Conservation (phyloP, 805 yeast species). For the Teunomyces funiuensis region DNA sequence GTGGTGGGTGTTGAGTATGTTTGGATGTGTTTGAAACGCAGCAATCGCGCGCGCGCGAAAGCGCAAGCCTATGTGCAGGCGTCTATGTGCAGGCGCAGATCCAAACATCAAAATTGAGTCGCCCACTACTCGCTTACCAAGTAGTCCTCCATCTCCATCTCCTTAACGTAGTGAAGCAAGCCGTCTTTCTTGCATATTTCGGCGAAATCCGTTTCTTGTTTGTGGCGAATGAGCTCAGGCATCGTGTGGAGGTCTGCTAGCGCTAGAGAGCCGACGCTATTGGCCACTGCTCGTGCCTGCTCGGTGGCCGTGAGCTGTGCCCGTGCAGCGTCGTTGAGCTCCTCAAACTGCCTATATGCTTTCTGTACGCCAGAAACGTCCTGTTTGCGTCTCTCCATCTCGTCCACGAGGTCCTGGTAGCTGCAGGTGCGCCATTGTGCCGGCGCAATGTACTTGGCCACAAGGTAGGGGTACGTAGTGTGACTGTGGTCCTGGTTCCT, state of each 20-base stretch:
- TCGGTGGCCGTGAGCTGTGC: not conserved
- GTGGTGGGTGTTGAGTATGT: not conserved
- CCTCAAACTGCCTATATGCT: not conserved
- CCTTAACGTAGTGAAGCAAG: slow-evolving; percentile 2
- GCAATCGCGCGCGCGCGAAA: no score
- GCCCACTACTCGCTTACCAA: slow-evolving; percentile 2
- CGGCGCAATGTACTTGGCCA: not conserved
- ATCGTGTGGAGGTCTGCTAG: not conserved
- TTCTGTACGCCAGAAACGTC: not conserved
- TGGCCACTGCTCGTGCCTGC: not conserved
- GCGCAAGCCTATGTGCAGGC: no score
- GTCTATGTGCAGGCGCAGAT: no score
- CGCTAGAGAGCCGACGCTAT: not conserved
- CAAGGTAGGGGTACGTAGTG: not conserved
- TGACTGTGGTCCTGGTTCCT: no score
- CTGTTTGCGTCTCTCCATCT: not conserved
- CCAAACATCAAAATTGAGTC: no score
- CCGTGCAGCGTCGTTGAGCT: not conserved
- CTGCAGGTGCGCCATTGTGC: not conserved
- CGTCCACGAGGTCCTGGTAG: not conserved
- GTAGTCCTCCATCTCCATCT: slow-evolving; percentile 2
- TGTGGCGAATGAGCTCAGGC: not conserved
- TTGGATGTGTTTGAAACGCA: no score
- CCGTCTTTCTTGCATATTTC: slow-evolving; percentile 1
- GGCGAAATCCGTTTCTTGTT: not conserved